phyloP scores from a whole-genome alignment of 108 stramenopile genomes.

The Discostella stelligeroides region DNA sequence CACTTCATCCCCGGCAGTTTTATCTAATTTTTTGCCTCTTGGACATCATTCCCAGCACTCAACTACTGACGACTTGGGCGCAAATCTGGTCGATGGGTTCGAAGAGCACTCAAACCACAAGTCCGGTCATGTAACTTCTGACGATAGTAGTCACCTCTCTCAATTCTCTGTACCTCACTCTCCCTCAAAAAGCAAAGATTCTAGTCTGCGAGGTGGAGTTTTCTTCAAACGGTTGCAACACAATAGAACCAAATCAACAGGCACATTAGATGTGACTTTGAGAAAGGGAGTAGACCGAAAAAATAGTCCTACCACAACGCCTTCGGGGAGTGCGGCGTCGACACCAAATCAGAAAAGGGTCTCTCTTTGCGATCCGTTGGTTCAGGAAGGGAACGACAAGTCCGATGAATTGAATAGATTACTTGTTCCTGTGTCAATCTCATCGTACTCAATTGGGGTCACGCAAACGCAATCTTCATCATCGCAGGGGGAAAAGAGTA shows the following conservation, averaged over 20 bases:
- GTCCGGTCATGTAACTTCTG: background rate
- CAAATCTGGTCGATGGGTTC: constrained; percentile 28
- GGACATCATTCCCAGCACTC: too few relatives aligned
- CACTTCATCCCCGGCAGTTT: too few relatives aligned
- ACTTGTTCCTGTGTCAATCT: background rate
- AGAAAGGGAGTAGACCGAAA: constrained; percentile 41
- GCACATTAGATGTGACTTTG: constrained; percentile 37
- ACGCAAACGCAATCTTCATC: background rate
- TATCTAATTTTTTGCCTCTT: too few relatives aligned
- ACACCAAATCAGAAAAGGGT: background rate
- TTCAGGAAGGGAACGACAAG: constrained; percentile 22
- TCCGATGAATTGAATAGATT: background rate
- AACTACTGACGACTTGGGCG: background rate
- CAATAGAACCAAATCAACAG: constrained; percentile 32
- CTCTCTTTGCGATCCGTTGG: too few relatives aligned
- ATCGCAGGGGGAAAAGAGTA: background rate
- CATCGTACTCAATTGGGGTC: background rate
- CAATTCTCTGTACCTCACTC: constrained; percentile 5
- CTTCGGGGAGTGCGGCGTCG: constrained; percentile 16
- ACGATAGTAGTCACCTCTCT: too few relatives aligned
- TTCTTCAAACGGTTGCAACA: constrained; percentile 30
- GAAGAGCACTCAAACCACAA: constrained; percentile 2
- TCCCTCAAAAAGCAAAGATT: constrained; percentile 16
- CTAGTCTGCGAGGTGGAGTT: constrained; percentile 16
- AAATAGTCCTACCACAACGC: constrained; percentile 35